Evolutionary conservation across 345 rosid species (phyloP), one percentile per base, ranked within the genome.

Genomic region (Lagerstroemia speciosa): DNA sequence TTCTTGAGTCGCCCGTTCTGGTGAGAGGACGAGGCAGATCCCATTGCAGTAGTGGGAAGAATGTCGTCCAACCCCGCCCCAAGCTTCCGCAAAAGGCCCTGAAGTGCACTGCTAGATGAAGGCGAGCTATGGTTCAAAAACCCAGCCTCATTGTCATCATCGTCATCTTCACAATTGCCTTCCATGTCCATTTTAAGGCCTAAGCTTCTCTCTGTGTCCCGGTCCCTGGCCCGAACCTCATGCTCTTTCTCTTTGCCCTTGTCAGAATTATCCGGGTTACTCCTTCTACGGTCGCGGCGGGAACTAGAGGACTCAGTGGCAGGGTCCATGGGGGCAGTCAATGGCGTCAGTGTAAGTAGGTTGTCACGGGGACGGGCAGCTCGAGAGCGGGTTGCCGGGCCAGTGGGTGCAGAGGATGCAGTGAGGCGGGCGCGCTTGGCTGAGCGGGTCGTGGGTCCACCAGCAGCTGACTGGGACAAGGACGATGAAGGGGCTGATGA

Each of bases 191-290:
- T 80, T 73, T 85, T 87, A 37, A 90, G 78, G 62, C 89, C 89
- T 27, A 78, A 74, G 66, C 76, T 76, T n/a, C 81, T 75, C 45
- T 71, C 69, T 19, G 73, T 70, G 52, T 72, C 86, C 29, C 83
- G 73, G 17, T 86, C 87, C 52, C 92, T 80, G 69, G 72, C 75
- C 82, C 87, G 77, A 69, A 76, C 85, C 8, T 89, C 95, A 40
- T 83, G 96, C 71, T 95, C 99, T 73, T 95, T 95, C 78, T 92
- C 99, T 69, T 95, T 95, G 1, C 99, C 99, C 72, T 90, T 95
- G 32, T 92, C 98, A 30, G 43, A 40, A 69, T 74, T 82, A 3
- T 78, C 80, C 20, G 78, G 64, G 64, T 71, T 74, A 58, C 68
- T 80, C 70, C 77, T 78, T 8, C 93, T 77, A 19, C 96, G 96